Percentiles rank a stretch among this genome's conserved stretches.
Conservation (phyloP, 2,329 filamentous ascomycete species). For the Cercospora sp. region DNA sequence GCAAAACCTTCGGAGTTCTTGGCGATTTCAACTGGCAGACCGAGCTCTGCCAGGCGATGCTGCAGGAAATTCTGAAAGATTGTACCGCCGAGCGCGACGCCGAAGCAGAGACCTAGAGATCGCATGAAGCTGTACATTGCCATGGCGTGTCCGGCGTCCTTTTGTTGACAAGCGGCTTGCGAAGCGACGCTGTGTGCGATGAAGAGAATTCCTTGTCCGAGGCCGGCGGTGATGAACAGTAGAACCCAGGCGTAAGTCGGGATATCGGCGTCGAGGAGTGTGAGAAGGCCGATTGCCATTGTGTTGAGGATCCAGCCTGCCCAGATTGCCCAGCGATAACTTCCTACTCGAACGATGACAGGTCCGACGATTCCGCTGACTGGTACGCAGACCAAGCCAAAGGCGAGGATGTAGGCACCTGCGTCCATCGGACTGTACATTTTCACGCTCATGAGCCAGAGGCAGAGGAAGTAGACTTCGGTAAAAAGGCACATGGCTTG, state of each 20-base stretch:
- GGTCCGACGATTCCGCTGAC: constrained; percentile 32
- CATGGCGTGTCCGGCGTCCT: constrained; percentile 43
- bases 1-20: constrained; percentile 29
- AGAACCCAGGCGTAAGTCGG: constrained; percentile 44
- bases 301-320: constrained; percentile 39
- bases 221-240: constrained; percentile 45
- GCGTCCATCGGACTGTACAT: constrained; percentile 42
- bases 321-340: constrained; percentile 33
- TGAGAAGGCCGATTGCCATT: constrained; percentile 47
- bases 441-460: constrained; percentile 47
- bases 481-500: constrained; percentile 36
- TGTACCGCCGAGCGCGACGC: constrained; percentile 47
- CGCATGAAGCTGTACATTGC: constrained; percentile 51
- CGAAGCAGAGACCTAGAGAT: constrained; percentile 52
- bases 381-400: constrained; percentile 33
- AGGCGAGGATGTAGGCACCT: constrained; percentile 44
- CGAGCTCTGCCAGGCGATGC: constrained; percentile 13
- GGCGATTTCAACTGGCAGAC: constrained; percentile 23
- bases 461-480: constrained; percentile 46
- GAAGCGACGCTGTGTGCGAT: constrained; percentile 48
- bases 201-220: constrained; percentile 48
- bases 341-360: constrained; percentile 37
- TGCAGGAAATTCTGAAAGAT: constrained; percentile 44
- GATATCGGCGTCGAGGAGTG: constrained; percentile 43
- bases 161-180: constrained; percentile 38